Conservation (phyloP, 176 grass and related monocot genomes). For the Olyra latifolia region DNA sequence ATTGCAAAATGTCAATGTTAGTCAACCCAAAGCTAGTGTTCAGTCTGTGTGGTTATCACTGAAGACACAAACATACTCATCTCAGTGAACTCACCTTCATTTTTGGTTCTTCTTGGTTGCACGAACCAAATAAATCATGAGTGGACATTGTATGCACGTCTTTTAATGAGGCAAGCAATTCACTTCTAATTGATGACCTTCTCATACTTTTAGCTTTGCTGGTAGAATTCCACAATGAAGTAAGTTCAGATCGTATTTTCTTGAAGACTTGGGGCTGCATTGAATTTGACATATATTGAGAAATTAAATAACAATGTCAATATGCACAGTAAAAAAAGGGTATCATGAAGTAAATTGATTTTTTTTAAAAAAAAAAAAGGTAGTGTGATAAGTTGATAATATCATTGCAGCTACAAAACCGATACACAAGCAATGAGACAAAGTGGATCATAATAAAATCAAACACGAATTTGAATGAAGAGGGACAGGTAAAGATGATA, state of each 20-base stretch:
- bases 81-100: constrained; percentile 55
- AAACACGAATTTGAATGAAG: constrained; percentile 5
- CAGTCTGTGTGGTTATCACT: constrained; percentile 9
- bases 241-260: constrained; percentile 82
- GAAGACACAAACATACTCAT: constrained; percentile 25
- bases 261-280: constrained; percentile 75
- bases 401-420: constrained; percentile 13
- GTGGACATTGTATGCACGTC: constrained; percentile 39
- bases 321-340: constrained; percentile 6
- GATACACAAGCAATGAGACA: constrained; percentile 1
- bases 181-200: constrained; percentile 65
- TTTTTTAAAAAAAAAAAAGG: constrained; percentile 6
- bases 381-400: neutral
- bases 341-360: constrained; percentile 15
- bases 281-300: constrained; percentile 11
- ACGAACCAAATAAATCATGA: constrained; percentile 47
- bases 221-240: constrained; percentile 84
- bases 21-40: constrained; percentile 29
- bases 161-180: constrained; percentile 53
- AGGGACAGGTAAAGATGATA: neutral
- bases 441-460: constrained; percentile 12
- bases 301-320: constrained; percentile 12
- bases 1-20: constrained; percentile 16
- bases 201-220: constrained; percentile 65
- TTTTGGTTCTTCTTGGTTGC: constrained; percentile 61